A percentile compares a stretch with the other conserved stretches of the same genome.
Evolutionary conservation across 1,284 basidiomycete genomes (phyloP).

Genomic region (Bjerkandera adusta): DNA sequence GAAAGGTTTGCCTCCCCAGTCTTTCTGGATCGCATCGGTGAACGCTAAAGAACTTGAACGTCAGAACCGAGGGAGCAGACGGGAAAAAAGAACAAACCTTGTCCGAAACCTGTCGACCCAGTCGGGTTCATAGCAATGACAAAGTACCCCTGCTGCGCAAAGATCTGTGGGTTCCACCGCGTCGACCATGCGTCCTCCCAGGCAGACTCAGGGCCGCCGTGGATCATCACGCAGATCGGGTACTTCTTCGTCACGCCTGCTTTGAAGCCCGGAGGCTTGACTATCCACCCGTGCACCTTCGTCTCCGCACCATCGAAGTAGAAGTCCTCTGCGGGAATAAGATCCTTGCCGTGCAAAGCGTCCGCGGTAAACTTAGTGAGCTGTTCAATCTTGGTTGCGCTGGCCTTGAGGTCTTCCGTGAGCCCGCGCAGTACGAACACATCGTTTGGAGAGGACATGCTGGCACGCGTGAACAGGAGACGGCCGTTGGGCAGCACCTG

Average conservation of each 20-base stretch:
- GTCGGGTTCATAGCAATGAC: conserved; percentile 86
- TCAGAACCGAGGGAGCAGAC: neutral
- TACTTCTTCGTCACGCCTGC: conserved; percentile 68
- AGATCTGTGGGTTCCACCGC: conserved; percentile 86
- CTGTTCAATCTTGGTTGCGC: conserved; percentile 40
- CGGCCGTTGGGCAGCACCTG: conserved; percentile 58
- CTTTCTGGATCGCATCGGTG: conserved; percentile 73
- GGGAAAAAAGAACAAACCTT: conserved; percentile 48
- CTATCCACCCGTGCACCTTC: conserved; percentile 78
- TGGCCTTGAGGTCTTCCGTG: conserved; percentile 21
- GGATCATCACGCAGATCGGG: conserved; percentile 73
- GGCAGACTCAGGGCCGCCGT: conserved; percentile 79
- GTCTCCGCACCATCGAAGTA: conserved; percentile 82
- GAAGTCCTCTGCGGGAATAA: conserved; percentile 71
- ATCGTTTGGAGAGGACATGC: conserved; percentile 73
- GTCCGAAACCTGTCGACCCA: conserved; percentile 86
- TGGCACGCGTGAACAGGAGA: conserved; percentile 66
- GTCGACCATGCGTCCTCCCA: conserved; percentile 86
- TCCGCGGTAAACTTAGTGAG: conserved; percentile 62
- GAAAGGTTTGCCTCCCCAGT: conserved; percentile 89
- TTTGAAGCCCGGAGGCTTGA: conserved; percentile 78
- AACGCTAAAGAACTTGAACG: conserved; percentile 49
- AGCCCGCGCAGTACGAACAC: conserved; percentile 59
- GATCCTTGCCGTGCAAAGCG: conserved; percentile 52
- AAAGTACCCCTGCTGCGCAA: conserved; percentile 84